phyloP scores from a whole-genome alignment of 495 filamentous ascomycete genomes.

The Polyplosphaeria fusca region DNA sequence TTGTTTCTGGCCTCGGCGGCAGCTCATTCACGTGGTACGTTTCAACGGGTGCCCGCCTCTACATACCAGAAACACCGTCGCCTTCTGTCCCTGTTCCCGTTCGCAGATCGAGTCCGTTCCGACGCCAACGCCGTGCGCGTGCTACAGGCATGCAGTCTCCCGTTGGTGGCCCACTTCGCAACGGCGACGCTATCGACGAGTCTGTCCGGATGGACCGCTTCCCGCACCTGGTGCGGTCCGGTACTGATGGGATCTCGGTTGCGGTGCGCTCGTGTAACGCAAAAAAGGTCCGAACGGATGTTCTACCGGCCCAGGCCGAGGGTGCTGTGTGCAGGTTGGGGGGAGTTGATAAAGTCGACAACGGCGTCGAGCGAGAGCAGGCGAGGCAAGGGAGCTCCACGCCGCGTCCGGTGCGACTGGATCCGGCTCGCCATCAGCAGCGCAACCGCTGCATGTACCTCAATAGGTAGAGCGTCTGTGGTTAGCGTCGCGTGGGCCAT shows the following conservation, averaged over 20 bases:
- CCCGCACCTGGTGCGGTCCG: no score
- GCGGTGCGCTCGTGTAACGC: slow-evolving; percentile 15
- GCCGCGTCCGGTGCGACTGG: neutral
- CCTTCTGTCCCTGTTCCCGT: slow-evolving; percentile 8
- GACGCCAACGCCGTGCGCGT: slow-evolving; percentile 1
- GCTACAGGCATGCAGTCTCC: slow-evolving; percentile 25
- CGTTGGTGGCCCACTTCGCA: no score
- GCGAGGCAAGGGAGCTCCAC: neutral
- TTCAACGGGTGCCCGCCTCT: slow-evolving; percentile 12
- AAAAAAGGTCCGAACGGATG: slow-evolving; percentile 17
- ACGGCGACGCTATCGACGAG: no score
- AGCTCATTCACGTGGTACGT: slow-evolving; percentile 13
- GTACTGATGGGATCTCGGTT: slow-evolving; percentile 16
- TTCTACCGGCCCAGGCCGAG: slow-evolving; percentile 21
- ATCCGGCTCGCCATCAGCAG: neutral
- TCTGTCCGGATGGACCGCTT: no score
- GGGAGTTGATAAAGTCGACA: slow-evolving; percentile 1
- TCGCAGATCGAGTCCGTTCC: slow-evolving; percentile 21
- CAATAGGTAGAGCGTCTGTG: neutral
- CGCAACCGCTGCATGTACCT: neutral
- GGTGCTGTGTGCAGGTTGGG: slow-evolving; percentile 4
- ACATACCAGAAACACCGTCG: slow-evolving; percentile 6
- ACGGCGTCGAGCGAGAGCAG: neutral
- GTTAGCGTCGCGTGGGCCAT: no score
- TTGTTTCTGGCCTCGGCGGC: slow-evolving; percentile 24